A percentile compares a stretch with the other conserved stretches of the same genome.
Conservation (phyloP, 768 basidiomycete genomes). For the Tylopilus felleus region DNA sequence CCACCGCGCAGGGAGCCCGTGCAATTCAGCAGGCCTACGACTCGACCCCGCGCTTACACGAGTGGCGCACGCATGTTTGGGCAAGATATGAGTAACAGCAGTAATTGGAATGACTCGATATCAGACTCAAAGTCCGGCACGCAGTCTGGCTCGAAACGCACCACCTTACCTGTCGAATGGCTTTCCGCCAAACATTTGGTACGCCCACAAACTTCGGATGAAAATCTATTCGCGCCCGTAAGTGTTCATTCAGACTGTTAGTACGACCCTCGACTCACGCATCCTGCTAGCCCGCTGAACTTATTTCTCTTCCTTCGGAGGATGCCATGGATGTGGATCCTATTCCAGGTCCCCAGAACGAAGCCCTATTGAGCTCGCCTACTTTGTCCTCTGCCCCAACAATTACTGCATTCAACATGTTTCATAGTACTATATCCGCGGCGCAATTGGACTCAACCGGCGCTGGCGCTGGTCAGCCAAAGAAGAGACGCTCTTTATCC, state of each 20-base stretch:
- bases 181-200: constrained; percentile 27
- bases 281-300: constrained; percentile 30
- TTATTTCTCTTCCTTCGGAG: constrained; percentile 45
- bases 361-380: constrained; percentile 33
- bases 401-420: constrained; percentile 55
- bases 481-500: constrained; percentile 59
- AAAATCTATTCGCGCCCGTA: constrained; percentile 30
- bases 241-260: constrained; percentile 7
- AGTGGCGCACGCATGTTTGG: constrained; percentile 69
- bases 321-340: constrained; percentile 83
- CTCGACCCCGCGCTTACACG: constrained; percentile 64
- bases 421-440: constrained; percentile 56
- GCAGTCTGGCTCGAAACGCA: constrained; percentile 50
- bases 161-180: constrained; percentile 66
- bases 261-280: constrained; percentile 12
- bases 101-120: constrained; percentile 31
- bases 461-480: constrained; percentile 40
- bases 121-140: constrained; percentile 28
- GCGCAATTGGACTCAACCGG: constrained; percentile 42
- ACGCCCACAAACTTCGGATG: constrained; percentile 20
- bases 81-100: constrained; percentile 64
- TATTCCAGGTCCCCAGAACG: constrained; percentile 38
- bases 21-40: constrained; percentile 30
- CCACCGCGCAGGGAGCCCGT: constrained; percentile 33
- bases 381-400: constrained; percentile 52